Evolutionary conservation across 164 flowering plant species (phyloP).

Genomic region (Litsea cubeba): DNA sequence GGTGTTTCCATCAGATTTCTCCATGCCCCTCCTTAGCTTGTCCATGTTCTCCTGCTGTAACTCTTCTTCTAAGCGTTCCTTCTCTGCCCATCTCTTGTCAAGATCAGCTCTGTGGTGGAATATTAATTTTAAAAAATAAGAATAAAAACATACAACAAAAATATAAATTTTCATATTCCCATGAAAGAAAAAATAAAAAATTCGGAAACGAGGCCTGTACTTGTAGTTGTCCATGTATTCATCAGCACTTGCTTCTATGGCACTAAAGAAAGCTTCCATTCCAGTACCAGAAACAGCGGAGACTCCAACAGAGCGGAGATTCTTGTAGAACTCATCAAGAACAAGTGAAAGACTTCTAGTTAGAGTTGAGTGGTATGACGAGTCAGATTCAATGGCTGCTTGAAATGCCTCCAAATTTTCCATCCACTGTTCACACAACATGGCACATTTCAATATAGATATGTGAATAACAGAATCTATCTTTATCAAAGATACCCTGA

Average conservation of each 20-base stretch:
- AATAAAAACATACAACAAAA: not conserved
- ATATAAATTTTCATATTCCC: not conserved
- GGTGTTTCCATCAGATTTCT: conserved; percentile 62
- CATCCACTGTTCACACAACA: conserved; percentile 75
- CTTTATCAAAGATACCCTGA: too few relatives aligned
- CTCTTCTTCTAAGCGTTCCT: conserved; percentile 72
- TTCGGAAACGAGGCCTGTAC: conserved; percentile 26
- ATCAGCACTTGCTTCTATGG: conserved; percentile 77
- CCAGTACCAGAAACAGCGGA: conserved; percentile 93
- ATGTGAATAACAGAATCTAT: too few relatives aligned
- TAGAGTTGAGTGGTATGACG: conserved; percentile 64
- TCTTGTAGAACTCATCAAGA: conserved; percentile 85
- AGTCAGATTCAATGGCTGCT: conserved; percentile 68
- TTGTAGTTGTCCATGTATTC: conserved; percentile 92
- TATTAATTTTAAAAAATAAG: not conserved
- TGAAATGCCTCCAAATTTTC: conserved; percentile 88
- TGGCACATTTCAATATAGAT: not conserved
- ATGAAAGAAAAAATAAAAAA: not conserved
- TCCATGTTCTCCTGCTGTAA: conserved; percentile 70
- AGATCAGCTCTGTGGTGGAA: conserved; percentile 66
- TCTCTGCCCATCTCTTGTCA: conserved; percentile 85
- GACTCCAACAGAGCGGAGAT: conserved; percentile 81
- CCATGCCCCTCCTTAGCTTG: conserved; percentile 82
- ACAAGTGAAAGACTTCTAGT: conserved; percentile 78
- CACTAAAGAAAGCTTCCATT: conserved; percentile 75